Base-by-base conservation (phyloP, 352 stramenopile species). In the Globisporangium carolinianum region DNA sequence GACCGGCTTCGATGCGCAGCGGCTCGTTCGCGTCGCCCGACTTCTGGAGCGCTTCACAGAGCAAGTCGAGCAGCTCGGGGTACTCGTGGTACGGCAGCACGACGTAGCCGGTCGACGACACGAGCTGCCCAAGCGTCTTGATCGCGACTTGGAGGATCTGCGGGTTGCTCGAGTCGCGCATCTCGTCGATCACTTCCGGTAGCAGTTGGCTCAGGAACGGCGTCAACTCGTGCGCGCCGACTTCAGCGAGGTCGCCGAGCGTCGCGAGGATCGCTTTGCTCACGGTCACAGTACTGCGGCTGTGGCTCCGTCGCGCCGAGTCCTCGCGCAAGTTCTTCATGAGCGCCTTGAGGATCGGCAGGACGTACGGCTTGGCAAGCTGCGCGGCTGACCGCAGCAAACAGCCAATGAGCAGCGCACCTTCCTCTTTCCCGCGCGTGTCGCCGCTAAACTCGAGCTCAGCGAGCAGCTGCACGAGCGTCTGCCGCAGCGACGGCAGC, bases 311-410 rank as follows among this genome's bases (percentile, higher is more conserved):
- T 14, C 71, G 62, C 36, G 76, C 81, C 4, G 83, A 90, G 47
- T 95, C 85, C 71, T 93, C 79, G 17, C 86, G 82, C 38, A 95
- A 51, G 60, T 95, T 95, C 58, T 94, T 91, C 79, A 94, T 94
- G 47, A 95, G 62, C 17, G 85, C 86, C 42, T 86, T 84, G 17
- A 95, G 57, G 53, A 92, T 95, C 17, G 86, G 86, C 6, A 95
- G 71, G 14, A 94, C 86, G 43, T 95, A 95, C 3, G 86, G 86
- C 60, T 92, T 87, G 0, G 83, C 83, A 11, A 95, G 65, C 51
- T 88, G 75, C 3, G 79, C 83, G 1, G 83, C 78, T n/a, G 82
- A 92, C 1, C 79, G 79, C 17, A 95, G 58, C 50, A 95, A 64
- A 57, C 83, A 92, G 37, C 83, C 86, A 43, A 94, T 86, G 32